phyloP scores from a whole-genome alignment of 345 rosid genomes.

The Syzygium aqueum region DNA sequence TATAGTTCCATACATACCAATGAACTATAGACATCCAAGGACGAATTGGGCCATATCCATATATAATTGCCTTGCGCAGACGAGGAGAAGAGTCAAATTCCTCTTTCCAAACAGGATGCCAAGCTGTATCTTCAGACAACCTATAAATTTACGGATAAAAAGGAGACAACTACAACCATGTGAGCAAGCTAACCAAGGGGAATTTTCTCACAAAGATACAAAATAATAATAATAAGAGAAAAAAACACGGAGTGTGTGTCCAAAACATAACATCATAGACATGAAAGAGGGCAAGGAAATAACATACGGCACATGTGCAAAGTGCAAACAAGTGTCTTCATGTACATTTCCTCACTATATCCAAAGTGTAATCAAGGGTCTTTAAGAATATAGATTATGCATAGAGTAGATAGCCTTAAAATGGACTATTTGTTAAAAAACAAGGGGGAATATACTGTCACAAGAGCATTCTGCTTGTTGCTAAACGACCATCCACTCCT shows the following conservation, averaged over 20 bases:
- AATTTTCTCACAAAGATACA: not conserved
- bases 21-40: slow-evolving; percentile 98
- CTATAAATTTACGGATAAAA: slow-evolving; percentile 10
- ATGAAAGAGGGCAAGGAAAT: not conserved
- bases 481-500: not conserved
- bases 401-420: not conserved
- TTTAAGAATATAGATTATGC: not conserved
- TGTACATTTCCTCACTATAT: not conserved
- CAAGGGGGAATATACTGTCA: not conserved
- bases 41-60: slow-evolving; percentile 84
- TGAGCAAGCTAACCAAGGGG: not conserved
- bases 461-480: not conserved
- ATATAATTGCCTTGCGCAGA: slow-evolving; percentile 62
- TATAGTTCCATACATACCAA: slow-evolving; percentile 30
- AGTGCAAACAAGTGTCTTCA: not conserved
- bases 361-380: not conserved
- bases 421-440: not conserved
- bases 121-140: slow-evolving; percentile 86
- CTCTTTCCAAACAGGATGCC: slow-evolving; percentile 78
- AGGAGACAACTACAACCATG: not conserved
- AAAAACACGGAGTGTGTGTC: not conserved
- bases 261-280: not conserved
- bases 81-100: slow-evolving; percentile 57
- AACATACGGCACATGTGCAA: not conserved
- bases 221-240: not conserved